Base-by-base conservation (phyloP, 192 early-diverging fungal genomes). In the Coemansia sp. region DNA sequence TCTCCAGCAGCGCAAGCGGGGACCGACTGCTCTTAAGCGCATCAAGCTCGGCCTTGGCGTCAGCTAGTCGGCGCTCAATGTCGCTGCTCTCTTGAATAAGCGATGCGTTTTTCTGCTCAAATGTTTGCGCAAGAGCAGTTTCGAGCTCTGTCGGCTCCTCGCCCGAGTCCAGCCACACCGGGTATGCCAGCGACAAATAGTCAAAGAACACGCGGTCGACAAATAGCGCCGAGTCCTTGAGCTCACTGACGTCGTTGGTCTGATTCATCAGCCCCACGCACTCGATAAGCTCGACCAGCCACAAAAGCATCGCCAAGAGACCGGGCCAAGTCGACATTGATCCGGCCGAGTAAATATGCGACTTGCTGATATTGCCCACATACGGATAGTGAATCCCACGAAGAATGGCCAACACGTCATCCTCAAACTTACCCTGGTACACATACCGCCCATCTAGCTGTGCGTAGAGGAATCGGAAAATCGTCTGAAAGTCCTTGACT, bases 381-480 rank as follows among this genome's bases (percentile, higher is more conserved):
- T 74, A 73, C 10, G 70, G 76, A 25, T 75, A 83, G 70, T 61
- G 70, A 48, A 93, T 69, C 14, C 80, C 78, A 13, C 83, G 85
- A 45, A 93, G 72, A 53, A 91, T 82, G 12, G 59, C 56, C 48
- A 87, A 73, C 12, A 87, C 86, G 13, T 93, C 91, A 14, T 91
- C 91, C 37, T 88, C 90, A 59, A 90, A 85, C 74, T 89, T 89
- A 45, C 87, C 84, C 58, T 69, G 52, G 61, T 83, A 89, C 48
- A 76, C 75, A 62, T 87, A 88, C 28, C 77, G 59, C 12, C 87
- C 87, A 68, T 93, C 92, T 39, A 93, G 68, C 70, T 85, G 79
- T 12, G 79, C 77, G 66, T 91, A 91, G 5, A 92, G 75, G 63
- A 90, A 92, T 55, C 80, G 87, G 80, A 93, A 92, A 23, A 92